Conservation (phyloP, 139 green algal species). For the Nannochloris sp. region DNA sequence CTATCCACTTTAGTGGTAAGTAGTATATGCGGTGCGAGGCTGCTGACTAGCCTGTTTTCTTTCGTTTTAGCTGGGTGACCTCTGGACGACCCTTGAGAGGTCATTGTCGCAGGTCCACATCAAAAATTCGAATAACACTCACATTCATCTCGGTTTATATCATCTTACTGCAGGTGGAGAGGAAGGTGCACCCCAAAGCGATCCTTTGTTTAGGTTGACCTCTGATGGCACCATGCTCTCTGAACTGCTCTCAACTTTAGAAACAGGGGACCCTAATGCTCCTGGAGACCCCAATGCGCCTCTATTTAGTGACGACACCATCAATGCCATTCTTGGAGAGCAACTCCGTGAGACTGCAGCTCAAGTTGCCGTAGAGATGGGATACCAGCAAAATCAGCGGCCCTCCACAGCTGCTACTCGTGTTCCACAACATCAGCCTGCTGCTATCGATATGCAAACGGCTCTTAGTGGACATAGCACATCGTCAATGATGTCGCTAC, state of each 20-base stretch:
- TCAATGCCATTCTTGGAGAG: constrained; percentile 10
- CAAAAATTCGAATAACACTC: too few species aligned
- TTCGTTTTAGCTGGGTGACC: too few species aligned
- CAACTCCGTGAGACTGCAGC: constrained; percentile 1
- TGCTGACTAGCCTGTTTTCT: too few species aligned
- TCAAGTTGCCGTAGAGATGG: not conserved
- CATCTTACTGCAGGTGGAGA: too few species aligned
- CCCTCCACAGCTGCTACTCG: not conserved
- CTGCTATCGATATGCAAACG: not conserved
- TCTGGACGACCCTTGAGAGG: too few species aligned
- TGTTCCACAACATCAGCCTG: not conserved
- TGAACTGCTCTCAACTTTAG: not conserved
- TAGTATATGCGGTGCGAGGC: too few species aligned
- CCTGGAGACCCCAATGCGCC: not conserved
- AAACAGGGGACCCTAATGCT: not conserved
- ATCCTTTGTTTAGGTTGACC: too few species aligned
- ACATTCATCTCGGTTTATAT: too few species aligned
- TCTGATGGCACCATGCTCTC: constrained; percentile 2
- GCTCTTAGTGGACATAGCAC: not conserved
- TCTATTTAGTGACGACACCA: constrained; percentile 7
- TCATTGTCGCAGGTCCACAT: too few species aligned
- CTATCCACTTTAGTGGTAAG: too few species aligned
- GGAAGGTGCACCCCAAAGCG: too few species aligned
- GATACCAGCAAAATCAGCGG: not conserved
- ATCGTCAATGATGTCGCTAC: not conserved